phyloP scores from a whole-genome alignment of 495 filamentous ascomycete species.

The Filosporella fistucella region DNA sequence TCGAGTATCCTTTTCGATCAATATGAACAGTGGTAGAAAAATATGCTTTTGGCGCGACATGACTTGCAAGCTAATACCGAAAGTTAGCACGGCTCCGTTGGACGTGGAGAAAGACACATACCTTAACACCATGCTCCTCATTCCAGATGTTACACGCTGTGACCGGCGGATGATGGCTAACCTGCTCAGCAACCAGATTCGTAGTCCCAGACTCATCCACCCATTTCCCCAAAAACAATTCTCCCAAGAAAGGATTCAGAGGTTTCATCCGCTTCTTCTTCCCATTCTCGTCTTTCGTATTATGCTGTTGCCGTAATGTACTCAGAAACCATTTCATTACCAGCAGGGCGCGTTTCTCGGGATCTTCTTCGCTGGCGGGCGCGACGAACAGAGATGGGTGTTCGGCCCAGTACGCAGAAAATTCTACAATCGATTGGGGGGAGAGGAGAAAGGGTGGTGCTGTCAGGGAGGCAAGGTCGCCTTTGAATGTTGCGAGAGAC shows the following conservation, averaged over 20 bases:
- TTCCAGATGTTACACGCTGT: conserved; percentile 94
- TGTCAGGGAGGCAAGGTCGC: conserved; percentile 89
- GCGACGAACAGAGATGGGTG: conserved; percentile 86
- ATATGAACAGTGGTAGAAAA: conserved; percentile 91
- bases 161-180: conserved; percentile 95
- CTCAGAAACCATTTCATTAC: conserved; percentile 97
- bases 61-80: conserved; percentile 73
- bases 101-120: conserved; percentile 5
- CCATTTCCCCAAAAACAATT: conserved; percentile 76
- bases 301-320: conserved; percentile 94
- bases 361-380: conserved; percentile 73
- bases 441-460: conserved; percentile 96
- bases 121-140: conserved; percentile 63
- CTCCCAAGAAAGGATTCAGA: conserved; percentile 87
- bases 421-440: conserved; percentile 86
- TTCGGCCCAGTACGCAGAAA: conserved; percentile 95
- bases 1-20: conserved; percentile 94
- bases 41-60: conserved; percentile 96
- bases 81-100: not conserved
- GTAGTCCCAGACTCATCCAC: conserved; percentile 61
- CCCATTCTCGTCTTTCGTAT: conserved; percentile 87
- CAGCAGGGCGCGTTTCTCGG: conserved; percentile 76
- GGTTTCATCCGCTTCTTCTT: conserved; percentile 99
- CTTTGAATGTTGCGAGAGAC: conserved; percentile 96
- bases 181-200: conserved; percentile 69